These are phyloP conservation scores for Metschnikowia matae DNA, from an alignment of 805 yeast genomes.

Conservation along the genomic window DNA sequence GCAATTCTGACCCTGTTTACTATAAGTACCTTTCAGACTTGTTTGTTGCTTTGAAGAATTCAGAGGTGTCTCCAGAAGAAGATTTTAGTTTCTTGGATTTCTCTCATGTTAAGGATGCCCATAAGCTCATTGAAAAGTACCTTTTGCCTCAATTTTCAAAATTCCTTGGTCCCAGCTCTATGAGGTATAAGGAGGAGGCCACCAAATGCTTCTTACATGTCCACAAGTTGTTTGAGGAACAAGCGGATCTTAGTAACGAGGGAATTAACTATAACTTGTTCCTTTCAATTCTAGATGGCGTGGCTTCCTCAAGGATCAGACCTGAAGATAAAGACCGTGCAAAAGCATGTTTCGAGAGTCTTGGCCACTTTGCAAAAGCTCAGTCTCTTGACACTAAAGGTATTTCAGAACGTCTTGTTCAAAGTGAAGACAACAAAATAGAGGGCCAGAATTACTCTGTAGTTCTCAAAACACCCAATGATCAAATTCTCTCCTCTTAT, in stretches of 20 bases:
- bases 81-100: conserved; percentile 21
- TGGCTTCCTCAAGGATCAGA: conserved; percentile 5
- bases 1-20: conserved; percentile 49
- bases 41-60: conserved; percentile 16
- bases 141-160: conserved; percentile 18
- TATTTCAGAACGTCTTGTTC: conserved; percentile 2
- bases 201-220: conserved; percentile 20
- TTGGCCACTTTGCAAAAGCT: conserved; percentile 2
- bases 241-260: not conserved
- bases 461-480: not conserved
- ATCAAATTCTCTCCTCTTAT: conserved; percentile 5
- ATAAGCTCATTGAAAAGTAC: conserved; percentile 15
- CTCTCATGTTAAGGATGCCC: conserved; percentile 18
- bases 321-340: conserved; percentile 2
- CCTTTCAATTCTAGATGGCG: conserved; percentile 8
- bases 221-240: conserved; percentile 12
- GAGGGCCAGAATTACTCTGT: not conserved
- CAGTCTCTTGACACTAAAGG: not conserved
- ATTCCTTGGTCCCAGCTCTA: conserved; percentile 13
- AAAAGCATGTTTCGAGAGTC: not conserved
- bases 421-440: conserved; percentile 1
- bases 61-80: conserved; percentile 8
- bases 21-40: conserved; percentile 31
- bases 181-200: conserved; percentile 18
- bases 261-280: conserved; percentile 5